Percentiles rank a stretch among this genome's conserved stretches.
phyloP scores from a whole-genome alignment of 768 basidiomycete species.

The Tylopilus cervinicoccineus region DNA sequence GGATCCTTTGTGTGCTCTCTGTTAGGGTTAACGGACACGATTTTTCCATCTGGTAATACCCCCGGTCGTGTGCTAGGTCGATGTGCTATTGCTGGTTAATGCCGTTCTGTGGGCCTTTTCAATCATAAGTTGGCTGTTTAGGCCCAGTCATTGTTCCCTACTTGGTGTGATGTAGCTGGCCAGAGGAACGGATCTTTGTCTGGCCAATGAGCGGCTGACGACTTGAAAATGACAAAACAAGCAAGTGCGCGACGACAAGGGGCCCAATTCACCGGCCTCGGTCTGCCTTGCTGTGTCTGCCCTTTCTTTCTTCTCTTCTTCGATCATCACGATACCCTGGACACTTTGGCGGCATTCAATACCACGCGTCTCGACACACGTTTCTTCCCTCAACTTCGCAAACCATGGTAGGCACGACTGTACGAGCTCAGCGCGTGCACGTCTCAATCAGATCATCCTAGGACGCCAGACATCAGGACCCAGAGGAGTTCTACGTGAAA shows the following conservation, averaged over 20 bases:
- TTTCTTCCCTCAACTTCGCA: neutral
- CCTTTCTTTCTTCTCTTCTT: slow-evolving; percentile 5
- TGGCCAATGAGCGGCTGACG: slow-evolving; percentile 19
- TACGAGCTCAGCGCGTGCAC: neutral
- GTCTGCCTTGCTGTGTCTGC: slow-evolving; percentile 11
- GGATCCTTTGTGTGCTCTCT: neutral
- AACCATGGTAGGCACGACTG: slow-evolving; percentile 20
- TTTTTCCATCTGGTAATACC: neutral
- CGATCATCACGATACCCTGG: slow-evolving; percentile 7
- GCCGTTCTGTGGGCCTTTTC: neutral
- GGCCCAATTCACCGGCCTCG: slow-evolving; percentile 3
- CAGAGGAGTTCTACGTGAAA: slow-evolving; percentile 94
- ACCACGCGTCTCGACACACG: slow-evolving; percentile 13
- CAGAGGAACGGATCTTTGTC: slow-evolving; percentile 2
- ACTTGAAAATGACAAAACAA: slow-evolving; percentile 30
- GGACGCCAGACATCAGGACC: slow-evolving; percentile 78
- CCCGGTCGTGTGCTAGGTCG: neutral
- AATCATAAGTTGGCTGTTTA: neutral
- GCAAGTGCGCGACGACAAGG: slow-evolving; percentile 12
- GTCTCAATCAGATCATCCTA: slow-evolving; percentile 27
- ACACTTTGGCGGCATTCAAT: neutral
- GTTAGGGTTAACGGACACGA: neutral
- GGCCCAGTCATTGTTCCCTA: neutral
- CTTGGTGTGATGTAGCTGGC: neutral
- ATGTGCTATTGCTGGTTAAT: slow-evolving; percentile 1